Base-by-base conservation (phyloP, 108 stramenopile genomes). In the Nannochloropsis granulata region DNA sequence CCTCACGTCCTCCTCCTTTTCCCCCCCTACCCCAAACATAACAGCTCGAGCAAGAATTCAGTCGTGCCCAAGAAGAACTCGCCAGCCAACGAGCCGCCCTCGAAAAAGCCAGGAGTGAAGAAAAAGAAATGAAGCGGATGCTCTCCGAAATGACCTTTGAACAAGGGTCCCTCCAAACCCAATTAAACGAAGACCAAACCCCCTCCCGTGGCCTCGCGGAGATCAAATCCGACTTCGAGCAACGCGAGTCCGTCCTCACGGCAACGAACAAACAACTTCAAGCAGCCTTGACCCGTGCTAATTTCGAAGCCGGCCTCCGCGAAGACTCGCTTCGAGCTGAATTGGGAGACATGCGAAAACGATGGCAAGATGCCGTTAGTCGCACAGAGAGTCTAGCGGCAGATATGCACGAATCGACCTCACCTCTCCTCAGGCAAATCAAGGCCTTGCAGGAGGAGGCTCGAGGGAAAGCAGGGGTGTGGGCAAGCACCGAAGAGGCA, bases 281-380 rank as follows among this genome's bases (percentile, higher is more conserved):
- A 78, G 82, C 81, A 46, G 80, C 85, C 10, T 78, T 86, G 85
- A 81, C 79, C 25, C 43, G 85, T 13, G 81, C 80, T 14, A 46
- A 81, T 23, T 71, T 71, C 13, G 85, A 86, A 71, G 85, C 85
- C 11, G 85, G 82, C 43, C 21, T 43, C 24, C 56, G 85, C 13
- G 85, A 86, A 44, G 85, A 86, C 46, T 44, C 44, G 0, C 46
- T 81, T 5, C 81, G 79, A 23, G 71, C 23, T 9, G 43, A 80
- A 26, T 43, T 82, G 46, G 85, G 44, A 13, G 85, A 86, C 24
- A 25, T 82, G 21, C 24, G 85, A 9, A 78, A 78, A 25, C 81
- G 85, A 81, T 86, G 85, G 85, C 81, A 86, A 81, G 85, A 86
- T 34, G 85, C 85, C 0, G 85, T 86, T 25, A 78, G 42, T 81